These are phyloP conservation scores for Cucurbita maxima DNA, from an alignment of 306 rosid genomes.

Conservation along the genomic window DNA sequence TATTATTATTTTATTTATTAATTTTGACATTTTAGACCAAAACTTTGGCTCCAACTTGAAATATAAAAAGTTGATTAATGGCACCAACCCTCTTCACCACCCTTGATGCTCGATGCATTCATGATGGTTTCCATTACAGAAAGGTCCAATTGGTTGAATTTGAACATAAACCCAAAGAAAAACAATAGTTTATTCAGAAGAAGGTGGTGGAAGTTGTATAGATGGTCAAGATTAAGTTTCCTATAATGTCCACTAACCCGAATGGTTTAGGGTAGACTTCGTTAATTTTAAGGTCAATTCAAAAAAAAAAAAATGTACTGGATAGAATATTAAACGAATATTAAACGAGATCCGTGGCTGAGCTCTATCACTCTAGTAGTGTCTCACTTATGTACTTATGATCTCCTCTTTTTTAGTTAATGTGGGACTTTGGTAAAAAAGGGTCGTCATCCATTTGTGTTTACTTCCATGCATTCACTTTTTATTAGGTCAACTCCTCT, in stretches of 20 bases:
- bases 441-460: no score
- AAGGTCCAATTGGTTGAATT: not conserved
- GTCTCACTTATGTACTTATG: no score
- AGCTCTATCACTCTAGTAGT: no score
- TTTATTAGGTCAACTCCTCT: no score
- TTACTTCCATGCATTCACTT: no score
- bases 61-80: not conserved
- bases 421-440: no score
- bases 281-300: not conserved
- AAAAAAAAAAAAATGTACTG: no score
- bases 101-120: not conserved
- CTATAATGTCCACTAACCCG: not conserved
- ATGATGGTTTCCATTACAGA: not conserved
- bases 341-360: no score
- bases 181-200: not conserved
- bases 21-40: not conserved
- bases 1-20: not conserved
- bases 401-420: no score
- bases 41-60: not conserved
- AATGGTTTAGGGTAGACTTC: not conserved
- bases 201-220: not conserved
- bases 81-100: not conserved
- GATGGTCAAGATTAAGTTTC: not conserved
- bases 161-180: not conserved
- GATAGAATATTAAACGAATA: no score